Evolutionary conservation across 495 filamentous ascomycete genomes (phyloP).

Genomic region (Talaromyces nanjingensis): DNA sequence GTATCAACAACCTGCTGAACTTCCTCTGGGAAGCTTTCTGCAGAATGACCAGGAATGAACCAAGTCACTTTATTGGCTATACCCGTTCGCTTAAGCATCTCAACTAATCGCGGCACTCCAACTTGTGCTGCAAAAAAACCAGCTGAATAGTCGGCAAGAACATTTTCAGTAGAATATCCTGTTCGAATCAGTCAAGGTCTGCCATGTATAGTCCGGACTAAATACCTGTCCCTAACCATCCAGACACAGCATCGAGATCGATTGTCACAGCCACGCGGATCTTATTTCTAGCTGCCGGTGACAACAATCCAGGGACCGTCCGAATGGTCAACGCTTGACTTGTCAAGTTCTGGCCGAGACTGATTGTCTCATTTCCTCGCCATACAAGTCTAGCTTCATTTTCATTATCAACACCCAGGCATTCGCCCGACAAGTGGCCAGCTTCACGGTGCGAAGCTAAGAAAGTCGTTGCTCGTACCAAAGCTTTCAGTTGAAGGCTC

Average conservation of each 20-base stretch:
- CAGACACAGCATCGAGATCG: conserved; percentile 55
- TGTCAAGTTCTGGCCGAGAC: neutral
- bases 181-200: neutral
- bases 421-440: conserved; percentile 50
- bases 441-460: conserved; percentile 45
- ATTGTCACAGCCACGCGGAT: conserved; percentile 49
- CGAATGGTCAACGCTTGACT: conserved; percentile 6
- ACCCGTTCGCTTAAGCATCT: conserved; percentile 46
- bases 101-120: conserved; percentile 52
- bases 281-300: conserved; percentile 25
- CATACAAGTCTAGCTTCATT: conserved; percentile 46
- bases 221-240: conserved; percentile 50
- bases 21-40: conserved; percentile 52
- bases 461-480: conserved; percentile 46
- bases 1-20: conserved; percentile 46
- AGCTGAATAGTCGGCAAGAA: conserved; percentile 49
- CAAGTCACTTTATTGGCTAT: conserved; percentile 50
- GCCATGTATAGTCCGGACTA: neutral
- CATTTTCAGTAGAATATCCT: conserved; percentile 37
- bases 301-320: conserved; percentile 20
- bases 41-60: conserved; percentile 59
- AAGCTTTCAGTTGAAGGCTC: neutral
- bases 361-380: conserved; percentile 31
- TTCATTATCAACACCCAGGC: conserved; percentile 42
- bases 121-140: conserved; percentile 55